Conservation (phyloP, 176 grass and related monocot species). For the Hyparrhenia diplandra region DNA sequence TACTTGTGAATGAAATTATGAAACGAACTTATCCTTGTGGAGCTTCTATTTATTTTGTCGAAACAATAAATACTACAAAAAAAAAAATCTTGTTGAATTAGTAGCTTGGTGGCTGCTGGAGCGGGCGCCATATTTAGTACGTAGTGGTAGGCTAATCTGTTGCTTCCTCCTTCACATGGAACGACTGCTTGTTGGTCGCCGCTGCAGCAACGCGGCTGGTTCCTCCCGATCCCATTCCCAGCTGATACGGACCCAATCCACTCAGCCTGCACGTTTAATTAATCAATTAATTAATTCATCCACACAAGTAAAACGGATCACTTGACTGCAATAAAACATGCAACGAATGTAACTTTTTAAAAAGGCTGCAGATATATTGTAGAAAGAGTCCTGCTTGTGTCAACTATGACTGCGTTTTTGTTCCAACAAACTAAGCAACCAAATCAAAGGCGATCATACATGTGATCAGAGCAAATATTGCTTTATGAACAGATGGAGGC, state of each 20-base stretch:
- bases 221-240: not conserved
- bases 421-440: not conserved
- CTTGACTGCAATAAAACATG: not conserved
- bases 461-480: not conserved
- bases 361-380: not conserved
- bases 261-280: slow-evolving; percentile 56
- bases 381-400: not conserved
- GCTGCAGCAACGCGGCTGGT: not conserved
- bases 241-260: slow-evolving; percentile 32
- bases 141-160: not conserved
- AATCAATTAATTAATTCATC: too few species aligned
- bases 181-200: not conserved
- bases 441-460: not conserved
- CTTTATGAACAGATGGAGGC: not conserved
- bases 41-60: too few species aligned
- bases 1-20: too few species aligned
- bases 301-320: not conserved
- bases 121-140: too few species aligned
- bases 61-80: too few species aligned
- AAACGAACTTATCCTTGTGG: too few species aligned
- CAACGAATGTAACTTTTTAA: too few species aligned
- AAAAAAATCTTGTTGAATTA: not conserved
- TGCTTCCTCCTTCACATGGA: slow-evolving; percentile 31
- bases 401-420: not conserved
- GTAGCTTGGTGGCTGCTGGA: not conserved